A percentile compares a stretch with the other conserved stretches of the same genome.
These are phyloP conservation scores for Penicillium ucsense DNA, from an alignment of 495 filamentous ascomycete genomes.

Conservation along the genomic window DNA sequence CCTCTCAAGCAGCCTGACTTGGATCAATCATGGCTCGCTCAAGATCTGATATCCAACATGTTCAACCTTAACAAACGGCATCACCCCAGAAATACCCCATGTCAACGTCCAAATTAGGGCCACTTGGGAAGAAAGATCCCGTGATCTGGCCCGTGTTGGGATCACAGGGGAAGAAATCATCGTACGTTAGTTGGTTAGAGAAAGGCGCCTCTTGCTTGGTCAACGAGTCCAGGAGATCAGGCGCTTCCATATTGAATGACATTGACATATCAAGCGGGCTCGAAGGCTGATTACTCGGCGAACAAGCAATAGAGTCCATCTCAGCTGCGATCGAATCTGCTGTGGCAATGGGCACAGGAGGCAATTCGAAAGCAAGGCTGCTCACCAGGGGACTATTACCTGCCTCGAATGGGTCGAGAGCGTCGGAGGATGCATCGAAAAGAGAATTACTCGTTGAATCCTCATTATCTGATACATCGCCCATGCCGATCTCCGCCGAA, in stretches of 20 bases:
- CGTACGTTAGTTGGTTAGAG: conserved; percentile 13
- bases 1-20: too few relatives aligned
- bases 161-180: conserved; percentile 32
- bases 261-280: conserved; percentile 11
- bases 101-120: conserved; percentile 24
- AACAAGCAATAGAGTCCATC: conserved; percentile 17
- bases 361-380: conserved; percentile 14
- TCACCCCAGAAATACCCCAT: conserved; percentile 27
- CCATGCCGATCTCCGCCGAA: conserved; percentile 18
- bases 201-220: conserved; percentile 18
- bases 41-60: too few relatives aligned
- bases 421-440: conserved; percentile 6
- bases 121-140: conserved; percentile 30
- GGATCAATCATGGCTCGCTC: too few relatives aligned
- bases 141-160: conserved; percentile 32
- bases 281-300: conserved; percentile 17
- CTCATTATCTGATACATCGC: conserved; percentile 17
- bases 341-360: conserved; percentile 1
- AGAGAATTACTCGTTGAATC: conserved; percentile 12
- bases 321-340: conserved; percentile 15
- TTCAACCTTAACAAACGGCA: conserved; percentile 14
- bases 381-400: conserved; percentile 4
- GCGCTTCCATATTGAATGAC: conserved; percentile 12
- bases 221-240: conserved; percentile 18
- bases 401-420: background rate